These are phyloP conservation scores for Colletotrichum spinosum DNA, from an alignment of 2,329 filamentous ascomycete genomes.

Conservation along the genomic window DNA sequence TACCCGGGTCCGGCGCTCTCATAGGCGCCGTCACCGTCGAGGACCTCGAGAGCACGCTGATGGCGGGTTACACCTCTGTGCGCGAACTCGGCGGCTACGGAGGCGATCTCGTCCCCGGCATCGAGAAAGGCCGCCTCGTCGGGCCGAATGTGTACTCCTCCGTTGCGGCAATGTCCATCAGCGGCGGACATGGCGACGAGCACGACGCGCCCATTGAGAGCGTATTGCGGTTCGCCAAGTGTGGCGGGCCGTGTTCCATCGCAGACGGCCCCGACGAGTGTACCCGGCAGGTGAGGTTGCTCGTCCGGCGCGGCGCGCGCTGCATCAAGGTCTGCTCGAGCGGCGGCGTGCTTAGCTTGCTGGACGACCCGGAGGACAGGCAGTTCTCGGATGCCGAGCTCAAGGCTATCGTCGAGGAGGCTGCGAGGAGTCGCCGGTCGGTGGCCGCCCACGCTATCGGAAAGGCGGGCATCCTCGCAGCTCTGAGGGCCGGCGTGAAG, in stretches of 20 bases:
- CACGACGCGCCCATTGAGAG: slow-evolving; percentile 50
- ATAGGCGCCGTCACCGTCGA: slow-evolving; percentile 54
- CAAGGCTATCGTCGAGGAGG: slow-evolving; percentile 56
- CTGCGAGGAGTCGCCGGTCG: slow-evolving; percentile 49
- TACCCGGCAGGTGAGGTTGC: slow-evolving; percentile 53
- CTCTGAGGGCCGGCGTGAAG: slow-evolving; percentile 54
- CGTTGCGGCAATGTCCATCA: slow-evolving; percentile 56
- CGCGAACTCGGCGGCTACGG: slow-evolving; percentile 61
- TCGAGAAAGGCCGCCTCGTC: slow-evolving; percentile 56
- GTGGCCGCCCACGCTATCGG: slow-evolving; percentile 59
- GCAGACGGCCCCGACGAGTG: slow-evolving; percentile 61
- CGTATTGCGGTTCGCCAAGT: slow-evolving; percentile 46
- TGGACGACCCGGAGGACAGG: slow-evolving; percentile 55
- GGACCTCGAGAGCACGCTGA: slow-evolving; percentile 54
- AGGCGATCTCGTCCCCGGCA: slow-evolving; percentile 54
- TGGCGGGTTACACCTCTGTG: slow-evolving; percentile 63
- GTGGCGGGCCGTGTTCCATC: slow-evolving; percentile 48
- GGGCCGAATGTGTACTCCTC: slow-evolving; percentile 63
- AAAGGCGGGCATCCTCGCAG: slow-evolving; percentile 59
- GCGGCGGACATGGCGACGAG: slow-evolving; percentile 61
- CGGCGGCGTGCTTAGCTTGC: slow-evolving; percentile 56
- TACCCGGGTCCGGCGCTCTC: slow-evolving; percentile 43
- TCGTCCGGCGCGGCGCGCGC: slow-evolving; percentile 58
- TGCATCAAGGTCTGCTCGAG: slow-evolving; percentile 60
- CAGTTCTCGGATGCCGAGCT: slow-evolving; percentile 59